These are phyloP conservation scores for Plasmodium inui DNA, from an alignment of 169 alveolate genomes.

Conservation along the genomic window DNA sequence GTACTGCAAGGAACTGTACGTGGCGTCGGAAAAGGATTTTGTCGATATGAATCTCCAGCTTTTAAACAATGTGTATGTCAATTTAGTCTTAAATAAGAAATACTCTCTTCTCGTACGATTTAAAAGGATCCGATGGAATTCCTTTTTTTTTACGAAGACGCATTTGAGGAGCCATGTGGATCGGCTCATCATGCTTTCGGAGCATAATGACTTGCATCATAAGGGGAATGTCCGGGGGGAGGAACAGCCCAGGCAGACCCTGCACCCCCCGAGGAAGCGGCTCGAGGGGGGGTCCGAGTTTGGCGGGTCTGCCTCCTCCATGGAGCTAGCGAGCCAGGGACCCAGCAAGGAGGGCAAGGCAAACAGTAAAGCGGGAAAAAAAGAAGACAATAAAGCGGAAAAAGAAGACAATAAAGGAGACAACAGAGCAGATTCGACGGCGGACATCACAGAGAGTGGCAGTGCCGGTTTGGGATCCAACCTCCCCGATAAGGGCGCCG, in stretches of 20 bases:
- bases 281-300: not conserved
- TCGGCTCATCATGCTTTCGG: not conserved
- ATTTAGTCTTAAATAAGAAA: slow-evolving; percentile 25
- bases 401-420: not conserved
- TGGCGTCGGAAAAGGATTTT: slow-evolving; percentile 53
- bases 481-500: not conserved
- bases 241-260: not conserved
- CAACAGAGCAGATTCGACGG: not conserved
- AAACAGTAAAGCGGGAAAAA: not conserved
- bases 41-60: slow-evolving; percentile 32
- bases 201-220: not conserved
- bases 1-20: slow-evolving; percentile 56
- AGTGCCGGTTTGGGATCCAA: not conserved
- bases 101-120: slow-evolving; percentile 17
- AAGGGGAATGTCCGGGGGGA: not conserved
- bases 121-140: slow-evolving; percentile 14
- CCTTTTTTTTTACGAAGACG: slow-evolving; percentile 58
- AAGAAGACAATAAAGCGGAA: not conserved
- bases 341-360: not conserved
- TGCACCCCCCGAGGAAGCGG: not conserved
- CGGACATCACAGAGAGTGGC: not conserved
- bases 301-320: not conserved
- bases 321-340: not conserved
- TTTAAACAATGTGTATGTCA: slow-evolving; percentile 27
- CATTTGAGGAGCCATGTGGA: slow-evolving; percentile 11